A percentile compares a stretch with the other conserved stretches of the same genome.
Conservation (phyloP, 768 basidiomycete species). For the Podaxis sp. region DNA sequence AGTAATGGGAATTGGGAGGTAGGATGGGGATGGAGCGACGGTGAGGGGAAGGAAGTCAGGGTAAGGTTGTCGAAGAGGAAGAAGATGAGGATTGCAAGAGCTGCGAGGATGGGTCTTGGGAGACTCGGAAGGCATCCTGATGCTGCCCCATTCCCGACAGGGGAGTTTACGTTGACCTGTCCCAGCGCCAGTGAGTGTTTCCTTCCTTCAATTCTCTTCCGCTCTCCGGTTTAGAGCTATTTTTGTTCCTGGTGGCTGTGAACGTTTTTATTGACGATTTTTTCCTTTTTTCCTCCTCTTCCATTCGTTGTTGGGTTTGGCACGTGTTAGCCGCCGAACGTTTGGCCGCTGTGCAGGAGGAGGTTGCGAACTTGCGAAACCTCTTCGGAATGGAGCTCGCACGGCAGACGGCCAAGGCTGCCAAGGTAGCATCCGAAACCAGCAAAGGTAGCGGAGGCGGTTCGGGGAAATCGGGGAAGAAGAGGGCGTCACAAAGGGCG, state of each 20-base stretch:
- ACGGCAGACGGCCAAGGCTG: slow-evolving; percentile 64
- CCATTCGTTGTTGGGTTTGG: slow-evolving; percentile 18
- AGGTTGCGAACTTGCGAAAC: slow-evolving; percentile 62
- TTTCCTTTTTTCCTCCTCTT: slow-evolving; percentile 20
- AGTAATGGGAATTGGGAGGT: slow-evolving; percentile 16
- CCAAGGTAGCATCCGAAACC: slow-evolving; percentile 47
- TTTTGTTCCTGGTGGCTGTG: slow-evolving; percentile 12
- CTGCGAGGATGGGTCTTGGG: slow-evolving; percentile 40
- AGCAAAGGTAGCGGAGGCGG: slow-evolving; percentile 23
- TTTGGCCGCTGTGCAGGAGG: slow-evolving; percentile 64
- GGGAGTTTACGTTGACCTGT: slow-evolving; percentile 62
- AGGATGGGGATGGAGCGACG: slow-evolving; percentile 15
- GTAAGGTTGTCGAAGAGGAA: slow-evolving; percentile 58
- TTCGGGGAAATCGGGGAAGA: slow-evolving; percentile 31
- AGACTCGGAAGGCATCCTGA: slow-evolving; percentile 39
- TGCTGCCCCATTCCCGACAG: slow-evolving; percentile 46
- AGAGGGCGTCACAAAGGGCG: slow-evolving; percentile 38
- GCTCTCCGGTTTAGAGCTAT: slow-evolving; percentile 21
- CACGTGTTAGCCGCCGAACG: slow-evolving; percentile 64
- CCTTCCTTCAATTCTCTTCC: slow-evolving; percentile 1
- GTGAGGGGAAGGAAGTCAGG: slow-evolving; percentile 27
- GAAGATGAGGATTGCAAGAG: slow-evolving; percentile 45
- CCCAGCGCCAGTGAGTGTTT: slow-evolving; percentile 71
- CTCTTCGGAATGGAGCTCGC: slow-evolving; percentile 76
- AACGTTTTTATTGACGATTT: not conserved